Percentiles rank a stretch among this genome's conserved stretches.
These are phyloP conservation scores for Kregervanrija delftensis DNA, from an alignment of 805 yeast genomes.

Conservation along the genomic window DNA sequence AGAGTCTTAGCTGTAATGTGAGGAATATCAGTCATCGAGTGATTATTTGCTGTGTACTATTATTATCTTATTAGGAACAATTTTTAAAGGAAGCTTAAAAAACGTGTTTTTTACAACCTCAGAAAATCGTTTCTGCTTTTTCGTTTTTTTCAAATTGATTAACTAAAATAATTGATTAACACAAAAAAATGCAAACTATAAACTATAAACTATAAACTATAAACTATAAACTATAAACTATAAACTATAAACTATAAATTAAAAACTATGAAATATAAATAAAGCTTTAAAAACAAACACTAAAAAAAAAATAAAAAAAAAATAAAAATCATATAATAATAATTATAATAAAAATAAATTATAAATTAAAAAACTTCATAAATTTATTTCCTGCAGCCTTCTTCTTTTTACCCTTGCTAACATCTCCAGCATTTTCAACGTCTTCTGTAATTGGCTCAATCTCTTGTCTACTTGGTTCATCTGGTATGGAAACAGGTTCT, in stretches of 20 bases:
- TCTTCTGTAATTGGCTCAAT: neutral
- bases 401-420: neutral
- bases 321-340: neutral
- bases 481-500: no score
- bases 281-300: neutral
- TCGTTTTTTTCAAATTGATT: no score
- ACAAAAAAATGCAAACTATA: no score
- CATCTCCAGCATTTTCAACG: neutral
- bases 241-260: neutral
- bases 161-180: no score
- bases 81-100: no score
- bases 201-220: no score
- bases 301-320: neutral
- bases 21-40: neutral
- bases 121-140: no score
- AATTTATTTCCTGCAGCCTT: slow-evolving; percentile 14
- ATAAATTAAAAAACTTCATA: slow-evolving; percentile 24
- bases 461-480: no score
- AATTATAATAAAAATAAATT: neutral
- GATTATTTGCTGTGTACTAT: no score
- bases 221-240: no score
- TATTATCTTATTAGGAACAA: no score
- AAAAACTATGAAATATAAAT: neutral
- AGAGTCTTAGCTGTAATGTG: slow-evolving; percentile 36
- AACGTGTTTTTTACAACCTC: no score